Evolutionary conservation across 768 basidiomycete genomes (phyloP), one percentile per base, ranked within the genome.

Genomic region (Kwoniella pini): DNA sequence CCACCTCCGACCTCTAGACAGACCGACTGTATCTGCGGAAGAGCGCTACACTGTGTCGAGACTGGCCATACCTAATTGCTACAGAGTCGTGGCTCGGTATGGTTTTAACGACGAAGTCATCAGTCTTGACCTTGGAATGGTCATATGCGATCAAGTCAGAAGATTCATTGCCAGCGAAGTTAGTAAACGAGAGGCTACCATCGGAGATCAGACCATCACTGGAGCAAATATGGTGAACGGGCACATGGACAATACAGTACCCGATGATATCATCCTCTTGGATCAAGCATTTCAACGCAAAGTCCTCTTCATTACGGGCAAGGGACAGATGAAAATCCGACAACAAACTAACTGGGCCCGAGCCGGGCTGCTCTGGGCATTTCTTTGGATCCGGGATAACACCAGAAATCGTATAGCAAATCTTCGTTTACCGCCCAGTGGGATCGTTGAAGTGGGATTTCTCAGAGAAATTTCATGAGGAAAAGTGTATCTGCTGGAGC

Each of bases 391-490:
- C 0, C 21, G 48, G 28, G 48, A 50, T 17, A 50, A 50, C 12
- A 50, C 48, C 17, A 50, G 48, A 28, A 50, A 50, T 50, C 48
- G 48, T 30, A 50, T 50, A 11, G 48, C 48, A 12, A 50, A 31
- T 31, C 19, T 50, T 15, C 3, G 24, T 12, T 12, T 50, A 12
- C 30, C 48, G 7, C 17, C 27, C 6, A 30, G 31, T 19, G 28
- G 27, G n/a, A 50, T 50, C 17, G 21, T 50, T 11, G 48, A 50
- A 19, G 48, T 50, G 0, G 48, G 48, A 12, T 50, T 50, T 31
- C 19, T 50, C 7, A 50, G n/a, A 21, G 48, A 50, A 28, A 50
- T 50, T 46, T 46, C n/a, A n/a, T n/a, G n/a, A n/a, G n/a, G n/a
- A n/a, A n/a, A n/a, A n/a, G n/a, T 9, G 33, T 36, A 36, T 9